Percentiles rank a stretch among this genome's conserved stretches.
Conservation (phyloP, 345 rosid species). For the Isatis tinctoria region DNA sequence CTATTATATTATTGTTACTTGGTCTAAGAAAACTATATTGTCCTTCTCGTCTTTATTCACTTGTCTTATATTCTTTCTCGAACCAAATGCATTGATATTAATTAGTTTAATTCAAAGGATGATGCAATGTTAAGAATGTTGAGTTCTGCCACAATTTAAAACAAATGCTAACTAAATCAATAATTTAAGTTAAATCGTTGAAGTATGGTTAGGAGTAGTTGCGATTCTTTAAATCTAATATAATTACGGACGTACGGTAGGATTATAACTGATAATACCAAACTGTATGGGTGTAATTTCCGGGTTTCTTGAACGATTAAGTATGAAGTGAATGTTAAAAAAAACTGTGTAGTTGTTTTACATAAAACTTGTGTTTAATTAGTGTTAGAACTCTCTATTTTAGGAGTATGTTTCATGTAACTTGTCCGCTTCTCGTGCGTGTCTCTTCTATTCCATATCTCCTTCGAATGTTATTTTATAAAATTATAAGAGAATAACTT, state of each 20-base stretch:
- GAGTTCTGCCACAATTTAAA: not conserved
- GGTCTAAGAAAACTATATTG: not conserved
- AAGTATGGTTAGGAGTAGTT: not conserved
- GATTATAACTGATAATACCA: not conserved
- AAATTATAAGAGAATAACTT: not conserved
- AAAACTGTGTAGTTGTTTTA: not conserved
- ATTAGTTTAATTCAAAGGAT: not conserved
- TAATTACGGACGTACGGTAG: not conserved
- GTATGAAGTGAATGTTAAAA: not conserved
- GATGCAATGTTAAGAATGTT: not conserved
- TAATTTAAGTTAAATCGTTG: not conserved
- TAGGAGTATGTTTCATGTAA: no score
- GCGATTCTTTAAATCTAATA: not conserved
- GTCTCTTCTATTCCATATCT: no score
- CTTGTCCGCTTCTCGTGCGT: no score
- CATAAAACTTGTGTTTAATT: not conserved
- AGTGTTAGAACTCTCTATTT: no score
- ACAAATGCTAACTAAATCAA: not conserved
- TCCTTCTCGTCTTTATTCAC: constrained; percentile 1
- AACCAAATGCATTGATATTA: not conserved
- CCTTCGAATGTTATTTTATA: no score
- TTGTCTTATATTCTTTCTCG: not conserved
- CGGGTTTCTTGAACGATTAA: not conserved
- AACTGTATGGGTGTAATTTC: not conserved
- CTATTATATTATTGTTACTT: not conserved